These are phyloP conservation scores for Blechomonas ayalai DNA, from an alignment of 208 protist genomes.

Conservation along the genomic window DNA sequence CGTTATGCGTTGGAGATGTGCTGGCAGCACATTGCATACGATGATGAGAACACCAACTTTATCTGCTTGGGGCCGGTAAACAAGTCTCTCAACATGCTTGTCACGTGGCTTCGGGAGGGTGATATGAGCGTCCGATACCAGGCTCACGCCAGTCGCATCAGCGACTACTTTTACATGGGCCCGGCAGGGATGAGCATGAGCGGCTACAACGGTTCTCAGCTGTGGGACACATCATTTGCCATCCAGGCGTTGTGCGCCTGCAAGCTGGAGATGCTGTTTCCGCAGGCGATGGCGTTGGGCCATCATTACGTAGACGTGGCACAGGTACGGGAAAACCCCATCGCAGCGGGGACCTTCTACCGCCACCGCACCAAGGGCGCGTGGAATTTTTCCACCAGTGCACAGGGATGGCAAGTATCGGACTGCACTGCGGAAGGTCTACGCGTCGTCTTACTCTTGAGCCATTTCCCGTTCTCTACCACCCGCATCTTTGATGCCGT, in stretches of 20 bases:
- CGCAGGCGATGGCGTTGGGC: slow-evolving; percentile 67
- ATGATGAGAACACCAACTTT: slow-evolving; percentile 95
- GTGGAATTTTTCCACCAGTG: slow-evolving; percentile 96
- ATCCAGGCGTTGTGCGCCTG: slow-evolving; percentile 92
- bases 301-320: slow-evolving; percentile 91
- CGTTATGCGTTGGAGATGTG: slow-evolving; percentile 64
- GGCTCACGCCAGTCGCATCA: slow-evolving; percentile 83
- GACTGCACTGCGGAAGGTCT: slow-evolving; percentile 97
- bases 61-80: slow-evolving; percentile 96
- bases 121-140: slow-evolving; percentile 73
- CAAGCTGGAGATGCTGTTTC: slow-evolving; percentile 49
- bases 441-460: slow-evolving; percentile 82
- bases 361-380: slow-evolving; percentile 93
- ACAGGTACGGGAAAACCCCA: slow-evolving; percentile 90
- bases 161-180: slow-evolving; percentile 95
- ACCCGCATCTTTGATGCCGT: slow-evolving; percentile 79
- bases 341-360: slow-evolving; percentile 79
- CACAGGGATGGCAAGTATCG: slow-evolving; percentile 95
- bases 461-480: slow-evolving; percentile 40
- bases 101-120: slow-evolving; percentile 89
- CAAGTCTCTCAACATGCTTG: slow-evolving; percentile 96
- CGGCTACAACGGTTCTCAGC: slow-evolving; percentile 97
- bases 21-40: slow-evolving; percentile 91
- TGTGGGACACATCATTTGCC: slow-evolving; percentile 97
- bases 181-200: slow-evolving; percentile 95